Conservation (phyloP, 2,329 filamentous ascomycete species). For the Pseudogymnoascus sp. region DNA sequence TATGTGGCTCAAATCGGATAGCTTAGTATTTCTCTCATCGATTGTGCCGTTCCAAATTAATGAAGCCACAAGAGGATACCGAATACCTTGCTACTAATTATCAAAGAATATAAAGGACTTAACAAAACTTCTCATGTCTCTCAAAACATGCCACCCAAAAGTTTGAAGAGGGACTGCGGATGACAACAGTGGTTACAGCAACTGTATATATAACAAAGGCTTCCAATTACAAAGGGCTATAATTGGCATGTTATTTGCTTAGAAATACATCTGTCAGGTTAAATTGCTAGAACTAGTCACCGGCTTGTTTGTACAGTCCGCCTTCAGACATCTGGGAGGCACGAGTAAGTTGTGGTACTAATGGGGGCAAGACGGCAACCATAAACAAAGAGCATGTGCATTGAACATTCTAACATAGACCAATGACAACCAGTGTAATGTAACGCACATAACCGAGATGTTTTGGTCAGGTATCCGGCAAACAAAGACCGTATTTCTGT, state of each 20-base stretch:
- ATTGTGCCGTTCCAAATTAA: too few species aligned
- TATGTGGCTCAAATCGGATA: too few species aligned
- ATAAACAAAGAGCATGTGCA: not conserved
- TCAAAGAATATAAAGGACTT: not conserved
- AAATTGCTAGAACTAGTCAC: not conserved
- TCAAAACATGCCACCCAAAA: not conserved
- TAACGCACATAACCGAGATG: not conserved
- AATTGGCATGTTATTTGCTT: not conserved
- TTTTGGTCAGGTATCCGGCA: not conserved
- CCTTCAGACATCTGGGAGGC: not conserved
- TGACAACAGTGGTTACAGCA: too few species aligned
- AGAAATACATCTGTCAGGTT: not conserved
- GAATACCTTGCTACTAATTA: not conserved
- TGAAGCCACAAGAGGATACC: too few species aligned
- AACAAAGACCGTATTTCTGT: not conserved
- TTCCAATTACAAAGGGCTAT: too few species aligned
- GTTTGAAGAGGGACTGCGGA: not conserved
- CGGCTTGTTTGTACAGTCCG: not conserved
- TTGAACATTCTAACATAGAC: not conserved
- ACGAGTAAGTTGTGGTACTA: not conserved
- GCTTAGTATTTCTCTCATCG: too few species aligned
- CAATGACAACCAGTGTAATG: not conserved
- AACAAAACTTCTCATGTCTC: not conserved
- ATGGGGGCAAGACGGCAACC: not conserved
- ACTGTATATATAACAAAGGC: too few species aligned